These are phyloP conservation scores for Kitagawia praeruptora DNA, from an alignment of 129 eudicot genomes.

Conservation along the genomic window DNA sequence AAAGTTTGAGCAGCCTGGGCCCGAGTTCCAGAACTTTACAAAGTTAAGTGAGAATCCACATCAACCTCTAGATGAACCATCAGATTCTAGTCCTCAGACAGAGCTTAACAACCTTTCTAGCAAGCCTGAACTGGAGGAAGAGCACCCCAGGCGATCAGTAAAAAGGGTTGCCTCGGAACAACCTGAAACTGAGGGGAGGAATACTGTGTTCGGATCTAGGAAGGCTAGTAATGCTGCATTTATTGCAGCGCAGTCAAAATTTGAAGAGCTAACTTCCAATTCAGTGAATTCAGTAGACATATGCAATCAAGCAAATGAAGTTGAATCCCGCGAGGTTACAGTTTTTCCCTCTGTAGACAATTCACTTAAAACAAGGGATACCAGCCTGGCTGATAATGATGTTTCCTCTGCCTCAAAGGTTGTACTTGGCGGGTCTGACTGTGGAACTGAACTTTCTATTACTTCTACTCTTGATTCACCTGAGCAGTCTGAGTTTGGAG, in stretches of 20 bases:
- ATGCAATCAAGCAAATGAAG: conserved; percentile 23
- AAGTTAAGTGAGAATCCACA: conserved; percentile 23
- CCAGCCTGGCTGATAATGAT: conserved; percentile 21
- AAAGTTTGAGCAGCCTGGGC: conserved; percentile 26
- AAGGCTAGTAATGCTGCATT: conserved; percentile 78
- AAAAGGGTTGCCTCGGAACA: conserved; percentile 40
- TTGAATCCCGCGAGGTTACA: conserved; percentile 20
- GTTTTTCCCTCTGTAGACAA: conserved; percentile 21
- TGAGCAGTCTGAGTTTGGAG: conserved; percentile 41
- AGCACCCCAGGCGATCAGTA: conserved; percentile 28
- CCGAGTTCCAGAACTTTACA: conserved; percentile 10
- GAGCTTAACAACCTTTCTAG: conserved; percentile 12
- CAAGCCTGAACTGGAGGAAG: conserved; percentile 26
- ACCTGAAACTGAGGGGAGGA: conserved; percentile 49
- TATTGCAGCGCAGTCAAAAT: conserved; percentile 82
- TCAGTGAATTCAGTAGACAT: conserved; percentile 26
- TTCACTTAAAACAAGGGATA: conserved; percentile 17
- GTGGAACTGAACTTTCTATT: conserved; percentile 85
- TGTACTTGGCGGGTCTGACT: conserved; percentile 55
- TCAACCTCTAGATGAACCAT: conserved; percentile 11
- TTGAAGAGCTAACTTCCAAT: conserved; percentile 60
- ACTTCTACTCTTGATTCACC: conserved; percentile 88
- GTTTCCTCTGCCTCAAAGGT: conserved; percentile 23
- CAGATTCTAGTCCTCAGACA: conserved; percentile 1
- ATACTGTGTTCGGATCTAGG: conserved; percentile 39